Evolutionary conservation across 495 filamentous ascomycete genomes (phyloP).

Genomic region (Podospora tetraspora): DNA sequence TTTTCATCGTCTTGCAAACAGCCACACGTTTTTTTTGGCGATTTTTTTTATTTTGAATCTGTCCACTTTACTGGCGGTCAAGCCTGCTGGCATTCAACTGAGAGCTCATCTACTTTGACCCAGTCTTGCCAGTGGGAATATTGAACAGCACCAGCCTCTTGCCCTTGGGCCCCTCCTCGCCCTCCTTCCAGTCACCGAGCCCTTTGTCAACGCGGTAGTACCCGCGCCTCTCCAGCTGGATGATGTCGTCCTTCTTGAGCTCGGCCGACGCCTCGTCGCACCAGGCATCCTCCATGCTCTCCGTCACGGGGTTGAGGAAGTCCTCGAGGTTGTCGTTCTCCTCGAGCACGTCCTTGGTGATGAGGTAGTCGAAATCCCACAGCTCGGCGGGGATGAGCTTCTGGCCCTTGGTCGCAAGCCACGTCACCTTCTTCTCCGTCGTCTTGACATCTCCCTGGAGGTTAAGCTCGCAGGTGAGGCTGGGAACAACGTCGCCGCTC

Average conservation of each 20-base stretch:
- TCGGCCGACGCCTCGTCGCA: slow-evolving; percentile 76
- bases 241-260: slow-evolving; percentile 75
- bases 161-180: slow-evolving; percentile 42
- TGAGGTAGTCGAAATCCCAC: slow-evolving; percentile 85
- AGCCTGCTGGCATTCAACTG: too few relatives aligned
- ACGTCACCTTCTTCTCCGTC: slow-evolving; percentile 94
- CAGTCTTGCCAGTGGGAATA: slow-evolving; percentile 58
- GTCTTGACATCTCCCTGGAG: slow-evolving; percentile 84
- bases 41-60: background rate
- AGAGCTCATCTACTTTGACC: slow-evolving; percentile 15
- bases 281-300: slow-evolving; percentile 66
- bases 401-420: slow-evolving; percentile 71
- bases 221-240: slow-evolving; percentile 91
- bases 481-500: slow-evolving; percentile 53
- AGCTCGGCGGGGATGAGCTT: slow-evolving; percentile 75
- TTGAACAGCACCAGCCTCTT: slow-evolving; percentile 68
- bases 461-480: slow-evolving; percentile 71
- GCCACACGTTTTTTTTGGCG: background rate
- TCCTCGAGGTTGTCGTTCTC: slow-evolving; percentile 78
- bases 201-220: slow-evolving; percentile 76
- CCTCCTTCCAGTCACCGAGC: slow-evolving; percentile 37
- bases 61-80: background rate
- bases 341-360: slow-evolving; percentile 84
- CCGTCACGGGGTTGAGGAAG: slow-evolving; percentile 69
- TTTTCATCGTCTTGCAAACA: background rate